Evolutionary conservation across 805 yeast genomes (phyloP).

Genomic region (Wickerhamiella occidentalis): DNA sequence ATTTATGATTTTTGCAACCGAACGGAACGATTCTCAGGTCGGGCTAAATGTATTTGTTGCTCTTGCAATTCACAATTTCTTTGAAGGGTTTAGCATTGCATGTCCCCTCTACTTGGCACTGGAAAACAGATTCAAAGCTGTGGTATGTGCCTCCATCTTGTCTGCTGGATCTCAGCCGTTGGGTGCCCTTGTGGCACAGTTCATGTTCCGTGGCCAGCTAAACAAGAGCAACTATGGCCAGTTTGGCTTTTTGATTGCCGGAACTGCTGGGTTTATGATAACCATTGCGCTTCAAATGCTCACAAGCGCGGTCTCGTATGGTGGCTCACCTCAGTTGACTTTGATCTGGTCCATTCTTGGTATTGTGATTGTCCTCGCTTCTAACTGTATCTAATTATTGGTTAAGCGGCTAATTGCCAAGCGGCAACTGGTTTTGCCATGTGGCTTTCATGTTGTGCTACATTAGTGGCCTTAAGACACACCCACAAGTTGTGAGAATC

Average conservation of each 20-base stretch:
- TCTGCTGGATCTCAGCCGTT: slow-evolving; percentile 83
- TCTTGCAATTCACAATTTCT: slow-evolving; percentile 75
- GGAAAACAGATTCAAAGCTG: slow-evolving; percentile 47
- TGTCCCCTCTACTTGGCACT: slow-evolving; percentile 76
- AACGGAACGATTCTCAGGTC: slow-evolving; percentile 49
- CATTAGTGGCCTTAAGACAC: too few relatives aligned
- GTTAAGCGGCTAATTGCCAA: too few relatives aligned
- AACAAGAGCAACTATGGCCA: slow-evolving; percentile 29
- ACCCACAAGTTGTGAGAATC: too few relatives aligned
- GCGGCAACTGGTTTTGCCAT: too few relatives aligned
- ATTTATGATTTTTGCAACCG: slow-evolving; percentile 70
- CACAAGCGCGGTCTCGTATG: slow-evolving; percentile 67
- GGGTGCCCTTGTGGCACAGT: slow-evolving; percentile 67
- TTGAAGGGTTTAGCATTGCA: slow-evolving; percentile 92
- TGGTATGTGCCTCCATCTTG: slow-evolving; percentile 49
- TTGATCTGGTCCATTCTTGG: slow-evolving; percentile 52
- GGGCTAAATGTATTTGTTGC: slow-evolving; percentile 78
- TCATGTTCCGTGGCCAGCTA: slow-evolving; percentile 33
- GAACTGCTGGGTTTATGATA: slow-evolving; percentile 73
- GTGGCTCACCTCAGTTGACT: slow-evolving; percentile 53
- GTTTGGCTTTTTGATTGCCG: slow-evolving; percentile 53
- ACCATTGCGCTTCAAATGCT: slow-evolving; percentile 81
- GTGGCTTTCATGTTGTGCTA: not conserved
- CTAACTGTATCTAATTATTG: slow-evolving; percentile 15
- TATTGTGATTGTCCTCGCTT: slow-evolving; percentile 25